Base-by-base conservation (phyloP, 345 rosid genomes). In the Gossypium mustelinum region DNA sequence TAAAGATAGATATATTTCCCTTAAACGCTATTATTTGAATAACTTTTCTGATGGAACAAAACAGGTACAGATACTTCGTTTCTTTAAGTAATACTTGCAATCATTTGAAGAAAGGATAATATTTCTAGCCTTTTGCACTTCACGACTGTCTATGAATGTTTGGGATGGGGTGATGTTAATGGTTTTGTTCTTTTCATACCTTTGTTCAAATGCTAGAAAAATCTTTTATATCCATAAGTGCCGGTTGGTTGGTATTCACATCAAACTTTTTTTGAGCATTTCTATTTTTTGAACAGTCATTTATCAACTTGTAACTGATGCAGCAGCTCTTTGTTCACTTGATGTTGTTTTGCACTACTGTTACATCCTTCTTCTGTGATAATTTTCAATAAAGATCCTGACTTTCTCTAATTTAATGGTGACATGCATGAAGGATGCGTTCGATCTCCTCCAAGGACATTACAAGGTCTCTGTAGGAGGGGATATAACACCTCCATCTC, bases 11-110 rank as follows among this genome's bases (percentile, higher is more conserved):
- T 76, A 78, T 82, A 91, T 91, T 82, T 81, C 99, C 73, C 91
- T 95, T 66, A 76, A 72, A 50, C 99, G 99, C 75, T 95, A 95
- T 81, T 95, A 93, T 79, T 85, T 95, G 79, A 95, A 95, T 81
- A 95, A 95, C 82, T 95, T 95, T 77, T 79, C 81, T 27, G 99
- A 95, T 79, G 99, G 98, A 84, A 93, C 86, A 63, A 95, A 85
- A 82, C 99, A 93, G 97, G 99, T 91, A 47, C 8, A 71, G 3
- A 45, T 43, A 25, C 73, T 77, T 72, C 11, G 20, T 22, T 75
- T 67, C 45, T 45, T 60, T 9, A 41, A 17, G 14, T 79, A 57
- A 29, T 14, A 41, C 50, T 52, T 56, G 44, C 63, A 55, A n/a
- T 78, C 45, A 51, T 60, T 58, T 14, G 4, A 25, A 73, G 45